A percentile compares a stretch with the other conserved stretches of the same genome.
These are phyloP conservation scores for Nyctanthes arbortristis DNA, from an alignment of 257 asterid genomes.

Conservation along the genomic window DNA sequence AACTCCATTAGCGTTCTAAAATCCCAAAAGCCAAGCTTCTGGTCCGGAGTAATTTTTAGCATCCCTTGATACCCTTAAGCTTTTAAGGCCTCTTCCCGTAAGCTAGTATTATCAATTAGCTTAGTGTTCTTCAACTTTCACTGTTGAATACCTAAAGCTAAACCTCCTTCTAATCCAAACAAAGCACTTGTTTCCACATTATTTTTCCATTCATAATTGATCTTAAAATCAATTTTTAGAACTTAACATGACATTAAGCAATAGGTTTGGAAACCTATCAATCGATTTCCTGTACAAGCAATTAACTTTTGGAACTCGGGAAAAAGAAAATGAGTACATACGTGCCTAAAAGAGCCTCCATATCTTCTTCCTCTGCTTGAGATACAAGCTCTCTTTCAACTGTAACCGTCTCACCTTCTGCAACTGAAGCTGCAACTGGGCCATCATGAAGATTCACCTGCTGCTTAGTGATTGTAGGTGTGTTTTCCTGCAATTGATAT, in stretches of 20 bases:
- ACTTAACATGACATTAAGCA: neutral
- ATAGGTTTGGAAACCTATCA: neutral
- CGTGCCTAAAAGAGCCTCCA: constrained; percentile 99
- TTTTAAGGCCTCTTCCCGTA: constrained; percentile 8
- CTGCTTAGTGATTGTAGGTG: constrained; percentile 60
- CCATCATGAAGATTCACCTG: constrained; percentile 53
- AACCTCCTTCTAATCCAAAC: constrained; percentile 13
- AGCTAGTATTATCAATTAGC: constrained; percentile 1
- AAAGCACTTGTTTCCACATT: neutral
- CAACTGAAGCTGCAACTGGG: constrained; percentile 26
- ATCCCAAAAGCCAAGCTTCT: too few relatives aligned
- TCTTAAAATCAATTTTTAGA: neutral
- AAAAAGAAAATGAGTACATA: constrained; percentile 40
- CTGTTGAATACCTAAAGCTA: neutral
- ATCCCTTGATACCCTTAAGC: neutral
- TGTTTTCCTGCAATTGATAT: constrained; percentile 64
- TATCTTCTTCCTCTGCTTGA: constrained; percentile 98
- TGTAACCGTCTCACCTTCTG: constrained; percentile 78
- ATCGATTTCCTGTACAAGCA: neutral
- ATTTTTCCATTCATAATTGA: neutral
- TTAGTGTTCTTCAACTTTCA: neutral
- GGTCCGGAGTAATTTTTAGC: neutral
- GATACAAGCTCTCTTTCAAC: constrained; percentile 97
- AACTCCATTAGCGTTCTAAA: too few relatives aligned
- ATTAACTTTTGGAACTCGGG: neutral